Conservation (phyloP, 1,284 basidiomycete genomes). For the Melanopsichium pennsylvanicum region DNA sequence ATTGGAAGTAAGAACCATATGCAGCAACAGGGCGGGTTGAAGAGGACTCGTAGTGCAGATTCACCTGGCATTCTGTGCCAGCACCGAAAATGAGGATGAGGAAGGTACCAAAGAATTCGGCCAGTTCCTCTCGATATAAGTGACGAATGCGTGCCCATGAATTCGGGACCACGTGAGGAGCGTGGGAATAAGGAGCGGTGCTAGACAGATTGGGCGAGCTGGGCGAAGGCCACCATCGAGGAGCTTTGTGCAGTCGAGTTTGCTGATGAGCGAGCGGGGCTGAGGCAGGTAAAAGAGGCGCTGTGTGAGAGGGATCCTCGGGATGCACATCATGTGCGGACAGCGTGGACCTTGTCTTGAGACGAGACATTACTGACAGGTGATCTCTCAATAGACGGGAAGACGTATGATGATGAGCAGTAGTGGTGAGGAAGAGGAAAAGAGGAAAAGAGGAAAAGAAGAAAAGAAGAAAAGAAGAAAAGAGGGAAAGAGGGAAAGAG, state of each 20-base stretch:
- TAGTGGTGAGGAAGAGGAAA: no score
- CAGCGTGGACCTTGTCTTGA: slow-evolving; percentile 8
- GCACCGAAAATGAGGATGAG: slow-evolving; percentile 59
- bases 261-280: slow-evolving; percentile 27
- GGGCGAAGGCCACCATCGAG: slow-evolving; percentile 23
- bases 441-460: no score
- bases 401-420: no score
- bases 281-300: slow-evolving; percentile 28
- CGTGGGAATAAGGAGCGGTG: neutral
- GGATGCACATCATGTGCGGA: slow-evolving; percentile 30
- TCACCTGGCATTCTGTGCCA: slow-evolving; percentile 59
- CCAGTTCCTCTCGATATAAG: slow-evolving; percentile 47
- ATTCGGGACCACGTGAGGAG: slow-evolving; percentile 24
- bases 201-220: neutral
- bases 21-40: slow-evolving; percentile 13
- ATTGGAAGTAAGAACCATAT: slow-evolving; percentile 47
- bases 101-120: slow-evolving; percentile 55
- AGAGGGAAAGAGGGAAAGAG: neutral
- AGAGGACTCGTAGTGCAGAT: slow-evolving; percentile 40
- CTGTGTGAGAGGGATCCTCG: slow-evolving; percentile 6
- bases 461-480: neutral
- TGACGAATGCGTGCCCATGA: slow-evolving; percentile 37
- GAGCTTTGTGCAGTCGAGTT: slow-evolving; percentile 41
- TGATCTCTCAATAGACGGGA: no score
- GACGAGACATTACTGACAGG: slow-evolving; percentile 9